A percentile compares a stretch with the other conserved stretches of the same genome.
These are phyloP conservation scores for Kuraishia borneana DNA, from an alignment of 805 yeast genomes.

Conservation along the genomic window DNA sequence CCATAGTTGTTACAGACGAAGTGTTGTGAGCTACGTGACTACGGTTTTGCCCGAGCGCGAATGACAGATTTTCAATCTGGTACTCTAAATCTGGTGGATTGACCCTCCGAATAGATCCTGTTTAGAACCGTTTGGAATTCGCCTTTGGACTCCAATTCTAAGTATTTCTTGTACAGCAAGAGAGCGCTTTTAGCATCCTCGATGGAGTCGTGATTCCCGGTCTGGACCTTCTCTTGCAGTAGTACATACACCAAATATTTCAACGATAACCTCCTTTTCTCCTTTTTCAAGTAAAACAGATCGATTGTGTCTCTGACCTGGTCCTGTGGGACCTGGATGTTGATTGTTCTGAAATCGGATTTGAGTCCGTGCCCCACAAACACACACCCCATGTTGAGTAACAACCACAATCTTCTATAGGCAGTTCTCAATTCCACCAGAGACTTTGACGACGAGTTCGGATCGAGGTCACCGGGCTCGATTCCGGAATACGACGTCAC, in stretches of 20 bases:
- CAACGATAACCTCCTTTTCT: constrained; percentile 70
- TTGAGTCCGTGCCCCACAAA: constrained; percentile 92
- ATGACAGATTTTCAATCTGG: constrained; percentile 25
- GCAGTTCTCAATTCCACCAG: constrained; percentile 76
- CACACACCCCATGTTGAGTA: constrained; percentile 78
- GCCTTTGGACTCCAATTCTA: constrained; percentile 47
- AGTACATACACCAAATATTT: constrained; percentile 79
- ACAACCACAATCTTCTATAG: constrained; percentile 81
- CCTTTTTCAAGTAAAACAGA: constrained; percentile 61
- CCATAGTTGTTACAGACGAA: too few relatives aligned
- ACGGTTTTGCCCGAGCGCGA: too few relatives aligned
- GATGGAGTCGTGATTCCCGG: constrained; percentile 92
- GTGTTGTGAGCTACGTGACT: too few relatives aligned
- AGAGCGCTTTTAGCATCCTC: constrained; percentile 92
- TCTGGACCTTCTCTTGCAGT: constrained; percentile 68
- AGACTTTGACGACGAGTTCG: constrained; percentile 47
- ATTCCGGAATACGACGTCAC: constrained; percentile 91
- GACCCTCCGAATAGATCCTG: constrained; percentile 64
- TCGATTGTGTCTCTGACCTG: constrained; percentile 90
- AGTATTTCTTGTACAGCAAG: constrained; percentile 59
- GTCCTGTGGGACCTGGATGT: constrained; percentile 70
- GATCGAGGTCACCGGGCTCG: constrained; percentile 81
- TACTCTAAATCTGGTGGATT: constrained; percentile 37
- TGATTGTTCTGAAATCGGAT: constrained; percentile 89
- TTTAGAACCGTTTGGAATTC: constrained; percentile 51